Percentiles rank a stretch among this genome's conserved stretches.
These are phyloP conservation scores for Heterobasidion occidentale DNA, from an alignment of 1,284 basidiomycete species.

Conservation along the genomic window DNA sequence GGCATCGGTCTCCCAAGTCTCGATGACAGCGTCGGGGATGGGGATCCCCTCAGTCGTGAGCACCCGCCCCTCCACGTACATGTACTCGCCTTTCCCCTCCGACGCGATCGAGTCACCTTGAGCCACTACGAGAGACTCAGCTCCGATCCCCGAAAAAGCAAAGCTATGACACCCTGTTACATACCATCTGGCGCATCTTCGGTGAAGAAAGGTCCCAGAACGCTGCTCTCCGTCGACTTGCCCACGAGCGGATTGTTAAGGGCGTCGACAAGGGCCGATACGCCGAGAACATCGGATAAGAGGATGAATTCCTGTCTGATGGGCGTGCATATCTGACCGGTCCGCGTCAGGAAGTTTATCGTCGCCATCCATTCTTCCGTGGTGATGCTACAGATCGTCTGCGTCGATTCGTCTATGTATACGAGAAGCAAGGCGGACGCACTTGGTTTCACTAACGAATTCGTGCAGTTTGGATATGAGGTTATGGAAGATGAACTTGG, in stretches of 20 bases:
- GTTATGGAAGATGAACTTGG: slow-evolving; percentile 37
- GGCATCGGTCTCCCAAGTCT: slow-evolving; percentile 86
- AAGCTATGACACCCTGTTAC: slow-evolving; percentile 12
- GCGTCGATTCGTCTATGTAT: not conserved
- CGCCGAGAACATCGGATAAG: slow-evolving; percentile 72
- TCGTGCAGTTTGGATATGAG: slow-evolving; percentile 61
- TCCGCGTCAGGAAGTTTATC: slow-evolving; percentile 69
- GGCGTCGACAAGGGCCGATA: slow-evolving; percentile 71
- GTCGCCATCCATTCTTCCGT: slow-evolving; percentile 82
- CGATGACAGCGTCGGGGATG: slow-evolving; percentile 58
- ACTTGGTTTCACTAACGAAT: slow-evolving; percentile 65
- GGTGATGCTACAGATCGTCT: slow-evolving; percentile 39
- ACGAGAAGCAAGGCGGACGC: slow-evolving; percentile 6
- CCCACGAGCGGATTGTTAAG: slow-evolving; percentile 67
- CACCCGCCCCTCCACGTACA: slow-evolving; percentile 74
- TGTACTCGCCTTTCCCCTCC: slow-evolving; percentile 69
- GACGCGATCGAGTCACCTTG: slow-evolving; percentile 38
- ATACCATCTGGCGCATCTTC: slow-evolving; percentile 70
- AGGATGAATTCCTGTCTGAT: slow-evolving; percentile 82
- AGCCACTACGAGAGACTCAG: slow-evolving; percentile 21
- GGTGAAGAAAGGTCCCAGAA: slow-evolving; percentile 82
- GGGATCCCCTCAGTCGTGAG: slow-evolving; percentile 60
- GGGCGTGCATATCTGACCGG: slow-evolving; percentile 66
- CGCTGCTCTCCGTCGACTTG: slow-evolving; percentile 65
- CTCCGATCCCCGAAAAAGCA: not conserved